Base-by-base conservation (phyloP, 441 rosid species). In the Biscutella laevigata region DNA sequence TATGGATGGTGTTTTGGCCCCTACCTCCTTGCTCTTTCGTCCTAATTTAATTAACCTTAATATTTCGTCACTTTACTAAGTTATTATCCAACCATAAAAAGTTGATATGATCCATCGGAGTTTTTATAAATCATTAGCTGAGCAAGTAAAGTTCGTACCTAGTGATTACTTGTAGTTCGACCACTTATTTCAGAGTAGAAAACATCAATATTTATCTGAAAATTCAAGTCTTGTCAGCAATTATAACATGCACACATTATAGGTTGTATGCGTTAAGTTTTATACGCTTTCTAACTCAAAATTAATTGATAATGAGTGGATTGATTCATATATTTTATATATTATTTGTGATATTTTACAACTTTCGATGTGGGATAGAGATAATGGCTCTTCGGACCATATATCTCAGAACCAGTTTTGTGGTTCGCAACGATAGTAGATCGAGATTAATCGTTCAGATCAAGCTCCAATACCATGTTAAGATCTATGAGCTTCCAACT, bases 1-100 rank as follows among this genome's bases (percentile, higher is more conserved):
- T 15, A 39, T 17, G 51, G 45, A 17, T n/a, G n/a, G 46, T 40
- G 58, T 29, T 55, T 42, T 57, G 40, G 63, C 35, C 46, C 69
- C 68, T 60, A 53, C 46, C 13, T 40, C 30, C 3, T 17, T 1
- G 3, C 20, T 17, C 16, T 20, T 50, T 42, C 30, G 5, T 4
- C 7, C 29, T 34, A 13, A 61, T n/a, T n/a, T n/a, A 17, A 17
- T 17, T 17, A 17, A 55, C 24, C 62, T 24, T 47, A 22, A 17
- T 20, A 20, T 14, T 14, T 38, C 3, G 43, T 20, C 53, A 41
- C 58, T 25, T 41, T 26, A 33, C 37, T 42, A 32, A 24, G 24
- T 15, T 25, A n/a, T 10, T 41, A 51, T 32, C 28, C 29, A 34
- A 26, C 17, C 24, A 51, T 26, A 27, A 29, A 11, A 30, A 33